Evolutionary conservation across 495 filamentous ascomycete genomes (phyloP).

Genomic region (Aspergillus sparsus): DNA sequence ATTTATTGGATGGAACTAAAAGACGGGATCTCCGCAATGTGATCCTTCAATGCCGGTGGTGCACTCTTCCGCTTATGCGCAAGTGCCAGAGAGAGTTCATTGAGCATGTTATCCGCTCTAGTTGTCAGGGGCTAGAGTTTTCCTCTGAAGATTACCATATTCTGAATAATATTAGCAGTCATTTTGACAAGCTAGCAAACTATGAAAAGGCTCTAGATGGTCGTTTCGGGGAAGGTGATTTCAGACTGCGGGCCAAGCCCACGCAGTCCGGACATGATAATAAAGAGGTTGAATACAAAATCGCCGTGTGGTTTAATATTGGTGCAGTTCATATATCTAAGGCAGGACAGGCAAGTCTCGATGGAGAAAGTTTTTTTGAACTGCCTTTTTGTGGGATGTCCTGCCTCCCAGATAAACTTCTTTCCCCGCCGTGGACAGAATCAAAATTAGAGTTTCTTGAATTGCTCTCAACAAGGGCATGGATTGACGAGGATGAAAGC

Average conservation of each 20-base stretch:
- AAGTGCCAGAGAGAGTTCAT: conserved; percentile 45
- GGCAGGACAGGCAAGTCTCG: conserved; percentile 26
- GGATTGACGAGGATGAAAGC: conserved; percentile 35
- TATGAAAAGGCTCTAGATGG: conserved; percentile 27
- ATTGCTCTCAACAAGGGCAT: conserved; percentile 35
- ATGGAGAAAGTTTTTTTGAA: conserved; percentile 34
- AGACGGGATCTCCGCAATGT: conserved; percentile 33
- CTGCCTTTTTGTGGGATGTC: conserved; percentile 31
- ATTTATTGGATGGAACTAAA: conserved; percentile 26
- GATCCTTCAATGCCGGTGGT: conserved; percentile 48
- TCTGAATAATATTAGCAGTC: conserved; percentile 23
- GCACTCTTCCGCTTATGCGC: conserved; percentile 43
- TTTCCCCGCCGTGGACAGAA: conserved; percentile 46
- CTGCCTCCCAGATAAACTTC: conserved; percentile 43
- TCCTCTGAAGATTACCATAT: conserved; percentile 21
- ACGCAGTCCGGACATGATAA: conserved; percentile 12
- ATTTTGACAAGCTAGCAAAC: conserved; percentile 25
- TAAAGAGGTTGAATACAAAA: conserved; percentile 24
- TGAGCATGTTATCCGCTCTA: conserved; percentile 32
- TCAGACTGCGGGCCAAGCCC: conserved; percentile 27
- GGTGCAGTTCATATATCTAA: conserved; percentile 39
- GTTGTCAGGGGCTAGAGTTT: conserved; percentile 32
- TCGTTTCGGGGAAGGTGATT: conserved; percentile 34
- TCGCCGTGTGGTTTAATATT: conserved; percentile 42
- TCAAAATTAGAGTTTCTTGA: conserved; percentile 45